A percentile compares a stretch with the other conserved stretches of the same genome.
phyloP scores from a whole-genome alignment of 345 rosid species.

The Garcia nutans region DNA sequence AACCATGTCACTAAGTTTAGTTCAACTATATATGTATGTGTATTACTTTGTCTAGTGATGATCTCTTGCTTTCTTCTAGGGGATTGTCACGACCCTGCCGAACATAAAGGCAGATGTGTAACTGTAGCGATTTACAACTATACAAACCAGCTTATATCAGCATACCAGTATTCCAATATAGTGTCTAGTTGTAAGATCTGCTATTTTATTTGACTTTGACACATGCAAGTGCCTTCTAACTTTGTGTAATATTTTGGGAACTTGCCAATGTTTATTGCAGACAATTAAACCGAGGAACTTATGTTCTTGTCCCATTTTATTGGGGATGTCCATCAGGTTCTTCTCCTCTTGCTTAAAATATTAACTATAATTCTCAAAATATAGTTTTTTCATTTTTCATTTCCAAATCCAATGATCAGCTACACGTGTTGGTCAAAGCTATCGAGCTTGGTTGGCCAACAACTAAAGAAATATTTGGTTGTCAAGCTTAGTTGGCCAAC shows the following conservation, averaged over 20 bases:
- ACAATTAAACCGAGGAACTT: slow-evolving; percentile 85
- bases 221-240: slow-evolving; percentile 9
- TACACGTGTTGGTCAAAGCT: too few species aligned
- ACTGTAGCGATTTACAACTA: slow-evolving; percentile 88
- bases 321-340: slow-evolving; percentile 94
- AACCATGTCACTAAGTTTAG: background rate
- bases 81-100: slow-evolving; percentile 77
- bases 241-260: background rate
- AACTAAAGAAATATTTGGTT: too few species aligned
- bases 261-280: slow-evolving; percentile 39
- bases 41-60: background rate
- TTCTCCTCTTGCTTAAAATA: slow-evolving; percentile 8
- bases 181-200: slow-evolving; percentile 48
- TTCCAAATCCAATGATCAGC: too few species aligned
- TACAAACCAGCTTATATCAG: slow-evolving; percentile 64
- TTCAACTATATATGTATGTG: background rate
- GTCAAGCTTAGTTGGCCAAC: too few species aligned
- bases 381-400: too few species aligned
- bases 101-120: slow-evolving; percentile 62
- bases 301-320: slow-evolving; percentile 85
- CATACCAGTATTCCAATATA: slow-evolving; percentile 30
- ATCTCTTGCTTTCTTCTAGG: slow-evolving; percentile 44
- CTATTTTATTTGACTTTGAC: background rate
- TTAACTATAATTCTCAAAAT: background rate
- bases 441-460: too few species aligned